phyloP scores from a whole-genome alignment of 1,284 basidiomycete genomes.

The Sanghuangporus baumii region DNA sequence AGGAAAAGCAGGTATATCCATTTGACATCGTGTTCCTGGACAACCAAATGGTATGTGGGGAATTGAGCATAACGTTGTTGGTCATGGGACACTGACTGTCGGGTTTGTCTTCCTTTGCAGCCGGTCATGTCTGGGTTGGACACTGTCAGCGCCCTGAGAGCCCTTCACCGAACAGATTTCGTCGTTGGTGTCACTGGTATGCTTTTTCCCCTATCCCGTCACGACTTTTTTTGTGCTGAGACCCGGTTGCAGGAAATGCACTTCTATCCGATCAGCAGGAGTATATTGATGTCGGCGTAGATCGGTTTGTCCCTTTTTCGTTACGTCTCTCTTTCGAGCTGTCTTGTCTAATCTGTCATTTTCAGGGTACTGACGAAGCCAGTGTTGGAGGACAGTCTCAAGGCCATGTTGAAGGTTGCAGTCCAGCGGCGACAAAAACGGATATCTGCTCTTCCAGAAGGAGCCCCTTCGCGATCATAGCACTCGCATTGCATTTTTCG shows the following conservation, averaged over 20 bases:
- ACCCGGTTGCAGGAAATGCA: constrained; percentile 17
- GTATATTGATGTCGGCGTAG: constrained; percentile 20
- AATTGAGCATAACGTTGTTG: too few species aligned
- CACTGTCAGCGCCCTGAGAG: constrained; percentile 15
- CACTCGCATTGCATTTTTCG: neutral
- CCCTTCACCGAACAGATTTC: constrained; percentile 17
- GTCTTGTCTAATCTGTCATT: neutral
- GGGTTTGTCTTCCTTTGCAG: neutral
- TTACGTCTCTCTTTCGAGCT: neutral
- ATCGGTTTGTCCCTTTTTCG: constrained; percentile 10
- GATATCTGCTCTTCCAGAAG: neutral
- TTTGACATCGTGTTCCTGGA: constrained; percentile 38
- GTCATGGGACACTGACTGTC: neutral
- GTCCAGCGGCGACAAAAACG: constrained; percentile 6
- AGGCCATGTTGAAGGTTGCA: constrained; percentile 15
- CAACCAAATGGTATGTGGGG: constrained; percentile 31
- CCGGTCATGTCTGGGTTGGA: constrained; percentile 21
- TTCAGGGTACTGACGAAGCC: constrained; percentile 20
- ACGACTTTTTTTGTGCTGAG: neutral
- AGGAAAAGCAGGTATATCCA: constrained; percentile 4
- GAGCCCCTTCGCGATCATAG: neutral
- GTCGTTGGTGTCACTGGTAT: constrained; percentile 20
- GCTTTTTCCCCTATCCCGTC: neutral
- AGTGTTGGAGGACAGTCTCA: constrained; percentile 19
- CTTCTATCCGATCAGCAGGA: constrained; percentile 21